Percentiles rank a stretch among this genome's conserved stretches.
Conservation (phyloP, 441 rosid genomes). For the Manihot esculenta region DNA sequence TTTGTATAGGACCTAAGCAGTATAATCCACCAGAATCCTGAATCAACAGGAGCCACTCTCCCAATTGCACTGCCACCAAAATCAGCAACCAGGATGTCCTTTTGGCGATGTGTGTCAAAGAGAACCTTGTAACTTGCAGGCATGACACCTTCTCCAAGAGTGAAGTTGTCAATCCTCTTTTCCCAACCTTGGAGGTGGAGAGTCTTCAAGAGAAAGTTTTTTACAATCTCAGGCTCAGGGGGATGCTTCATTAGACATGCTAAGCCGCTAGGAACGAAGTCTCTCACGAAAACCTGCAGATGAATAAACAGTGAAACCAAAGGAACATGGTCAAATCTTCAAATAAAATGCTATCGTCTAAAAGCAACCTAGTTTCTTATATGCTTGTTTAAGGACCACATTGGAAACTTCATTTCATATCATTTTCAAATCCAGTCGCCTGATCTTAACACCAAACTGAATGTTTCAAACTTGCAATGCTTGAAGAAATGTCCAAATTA, state of each 20-base stretch:
- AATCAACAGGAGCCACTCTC: slow-evolving; percentile 64
- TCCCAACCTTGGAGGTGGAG: slow-evolving; percentile 49
- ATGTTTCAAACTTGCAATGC: background rate
- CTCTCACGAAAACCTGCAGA: slow-evolving; percentile 47
- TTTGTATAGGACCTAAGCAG: slow-evolving; percentile 57
- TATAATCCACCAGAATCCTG: slow-evolving; percentile 76
- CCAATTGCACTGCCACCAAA: slow-evolving; percentile 66
- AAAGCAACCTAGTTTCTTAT: background rate
- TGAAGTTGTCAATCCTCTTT: slow-evolving; percentile 48
- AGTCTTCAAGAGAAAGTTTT: slow-evolving; percentile 47
- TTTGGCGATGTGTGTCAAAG: slow-evolving; percentile 27
- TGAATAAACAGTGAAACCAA: background rate
- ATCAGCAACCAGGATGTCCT: slow-evolving; percentile 45
- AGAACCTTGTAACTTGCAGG: slow-evolving; percentile 57
- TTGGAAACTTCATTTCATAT: background rate
- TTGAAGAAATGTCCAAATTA: background rate
- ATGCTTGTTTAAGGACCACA: background rate
- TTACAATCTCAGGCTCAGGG: slow-evolving; percentile 41
- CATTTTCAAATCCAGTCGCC: background rate
- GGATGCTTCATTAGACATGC: slow-evolving; percentile 43
- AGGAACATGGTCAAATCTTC: background rate
- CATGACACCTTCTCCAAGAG: slow-evolving; percentile 58
- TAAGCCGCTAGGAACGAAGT: slow-evolving; percentile 49
- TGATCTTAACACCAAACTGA: background rate
- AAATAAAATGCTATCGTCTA: background rate